phyloP scores from a whole-genome alignment of 2,329 filamentous ascomycete species.

The Ophiostoma montium region DNA sequence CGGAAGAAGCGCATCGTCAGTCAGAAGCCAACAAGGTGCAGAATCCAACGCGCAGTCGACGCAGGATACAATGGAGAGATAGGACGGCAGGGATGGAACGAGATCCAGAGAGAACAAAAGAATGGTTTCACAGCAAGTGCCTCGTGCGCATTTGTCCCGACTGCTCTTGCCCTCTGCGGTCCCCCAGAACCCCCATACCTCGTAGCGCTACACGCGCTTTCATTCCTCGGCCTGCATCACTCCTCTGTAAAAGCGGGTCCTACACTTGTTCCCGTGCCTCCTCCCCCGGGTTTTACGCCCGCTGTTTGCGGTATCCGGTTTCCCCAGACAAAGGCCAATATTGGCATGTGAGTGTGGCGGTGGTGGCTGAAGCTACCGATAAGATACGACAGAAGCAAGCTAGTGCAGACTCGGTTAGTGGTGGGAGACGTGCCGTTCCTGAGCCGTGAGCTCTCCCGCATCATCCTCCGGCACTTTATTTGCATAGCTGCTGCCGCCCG shows the following conservation, averaged over 20 bases:
- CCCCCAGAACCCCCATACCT: too few species aligned
- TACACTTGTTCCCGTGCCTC: neutral
- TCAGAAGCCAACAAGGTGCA: neutral
- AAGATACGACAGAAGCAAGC: neutral
- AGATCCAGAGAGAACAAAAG: too few species aligned
- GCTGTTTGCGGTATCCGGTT: neutral
- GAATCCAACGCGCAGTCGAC: neutral
- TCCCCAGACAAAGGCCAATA: neutral
- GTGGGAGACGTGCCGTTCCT: too few species aligned
- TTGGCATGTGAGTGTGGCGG: constrained; percentile 14
- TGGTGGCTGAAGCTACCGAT: constrained; percentile 4
- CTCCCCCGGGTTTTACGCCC: constrained; percentile 2
- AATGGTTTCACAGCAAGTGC: too few species aligned
- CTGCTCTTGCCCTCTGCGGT: too few species aligned
- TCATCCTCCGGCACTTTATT: neutral
- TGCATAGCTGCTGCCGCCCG: neutral
- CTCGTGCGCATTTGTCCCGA: too few species aligned
- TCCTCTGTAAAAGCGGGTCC: constrained; percentile 5
- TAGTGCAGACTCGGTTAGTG: too few species aligned
- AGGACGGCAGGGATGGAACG: too few species aligned
- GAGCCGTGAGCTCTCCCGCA: neutral
- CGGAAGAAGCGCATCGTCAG: neutral
- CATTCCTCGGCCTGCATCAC: constrained; percentile 14
- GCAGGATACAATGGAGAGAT: neutral
- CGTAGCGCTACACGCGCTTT: neutral